A percentile compares a stretch with the other conserved stretches of the same genome.
These are phyloP conservation scores for Phaseolus lunatus DNA, from an alignment of 306 rosid species.

Conservation along the genomic window DNA sequence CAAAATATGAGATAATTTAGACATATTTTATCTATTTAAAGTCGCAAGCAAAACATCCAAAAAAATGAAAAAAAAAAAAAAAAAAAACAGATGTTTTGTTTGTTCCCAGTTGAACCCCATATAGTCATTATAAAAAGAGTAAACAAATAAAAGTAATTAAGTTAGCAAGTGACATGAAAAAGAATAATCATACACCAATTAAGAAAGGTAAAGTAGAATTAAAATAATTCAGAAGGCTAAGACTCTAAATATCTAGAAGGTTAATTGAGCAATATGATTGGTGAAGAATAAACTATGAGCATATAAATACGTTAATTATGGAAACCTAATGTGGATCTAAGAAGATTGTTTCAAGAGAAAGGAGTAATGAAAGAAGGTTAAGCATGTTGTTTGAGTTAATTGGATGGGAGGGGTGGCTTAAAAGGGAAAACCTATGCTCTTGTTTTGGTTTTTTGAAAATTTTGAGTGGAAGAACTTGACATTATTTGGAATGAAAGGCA, in stretches of 20 bases:
- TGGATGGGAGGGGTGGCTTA: conserved; percentile 62
- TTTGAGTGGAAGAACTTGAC: conserved; percentile 43
- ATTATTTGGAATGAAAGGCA: not conserved
- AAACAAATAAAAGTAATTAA: not conserved
- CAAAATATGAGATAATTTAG: too few relatives aligned
- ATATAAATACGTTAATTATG: conserved; percentile 39
- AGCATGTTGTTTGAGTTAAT: conserved; percentile 37
- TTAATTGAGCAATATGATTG: conserved; percentile 42
- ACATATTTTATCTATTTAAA: too few relatives aligned
- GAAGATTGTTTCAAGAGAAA: conserved; percentile 36
- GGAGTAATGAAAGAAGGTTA: conserved; percentile 41
- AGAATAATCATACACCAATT: conserved; percentile 17
- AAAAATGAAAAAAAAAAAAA: too few relatives aligned
- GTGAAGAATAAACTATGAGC: conserved; percentile 31
- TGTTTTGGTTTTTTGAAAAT: not conserved
- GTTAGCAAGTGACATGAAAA: conserved; percentile 15
- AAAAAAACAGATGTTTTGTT: not conserved
- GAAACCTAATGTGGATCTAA: conserved; percentile 29
- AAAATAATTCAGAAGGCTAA: conserved; percentile 36
- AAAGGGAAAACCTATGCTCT: conserved; percentile 45
- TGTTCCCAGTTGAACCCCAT: not conserved
- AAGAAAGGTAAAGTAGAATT: not conserved
- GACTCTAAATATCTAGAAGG: conserved; percentile 39
- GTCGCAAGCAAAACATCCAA: too few relatives aligned
- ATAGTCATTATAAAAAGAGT: not conserved